Conservation (phyloP, 495 filamentous ascomycete genomes). For the Penicillium paradoxum region DNA sequence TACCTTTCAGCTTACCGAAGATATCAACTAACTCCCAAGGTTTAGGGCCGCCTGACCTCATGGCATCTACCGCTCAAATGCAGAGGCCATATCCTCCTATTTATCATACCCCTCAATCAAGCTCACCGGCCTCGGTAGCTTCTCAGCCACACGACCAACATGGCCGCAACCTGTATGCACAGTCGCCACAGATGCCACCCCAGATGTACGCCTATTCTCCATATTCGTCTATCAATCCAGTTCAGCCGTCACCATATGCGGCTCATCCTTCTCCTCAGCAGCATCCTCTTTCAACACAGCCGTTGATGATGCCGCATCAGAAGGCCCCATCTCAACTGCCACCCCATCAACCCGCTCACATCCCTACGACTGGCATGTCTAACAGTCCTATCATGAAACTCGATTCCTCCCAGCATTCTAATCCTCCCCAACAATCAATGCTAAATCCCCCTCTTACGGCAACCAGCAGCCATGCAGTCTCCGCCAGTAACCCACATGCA, state of each 20-base stretch:
- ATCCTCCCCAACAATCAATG: conserved; percentile 34
- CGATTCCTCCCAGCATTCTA: conserved; percentile 45
- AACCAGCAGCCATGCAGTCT: conserved; percentile 48
- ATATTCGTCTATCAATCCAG: conserved; percentile 69
- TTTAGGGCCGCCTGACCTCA: conserved; percentile 80
- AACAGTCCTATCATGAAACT: conserved; percentile 37
- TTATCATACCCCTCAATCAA: conserved; percentile 93
- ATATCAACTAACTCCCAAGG: conserved; percentile 6
- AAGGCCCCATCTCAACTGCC: conserved; percentile 52
- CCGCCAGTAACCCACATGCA: conserved; percentile 47
- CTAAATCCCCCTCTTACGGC: conserved; percentile 41
- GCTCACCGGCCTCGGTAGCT: conserved; percentile 92
- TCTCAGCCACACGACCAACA: conserved; percentile 89
- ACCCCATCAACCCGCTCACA: conserved; percentile 43
- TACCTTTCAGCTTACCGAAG: not conserved
- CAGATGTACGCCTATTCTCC: conserved; percentile 72
- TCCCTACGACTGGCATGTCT: conserved; percentile 34
- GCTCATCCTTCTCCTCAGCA: conserved; percentile 67
- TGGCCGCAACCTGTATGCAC: conserved; percentile 72
- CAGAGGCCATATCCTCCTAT: conserved; percentile 82
- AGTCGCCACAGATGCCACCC: conserved; percentile 70
- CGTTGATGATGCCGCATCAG: conserved; percentile 67
- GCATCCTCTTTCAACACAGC: conserved; percentile 57
- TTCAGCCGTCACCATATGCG: conserved; percentile 68
- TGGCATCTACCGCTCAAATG: conserved; percentile 84